Conservation (phyloP, 2,329 filamentous ascomycete species). For the Hypoxylon sp. region DNA sequence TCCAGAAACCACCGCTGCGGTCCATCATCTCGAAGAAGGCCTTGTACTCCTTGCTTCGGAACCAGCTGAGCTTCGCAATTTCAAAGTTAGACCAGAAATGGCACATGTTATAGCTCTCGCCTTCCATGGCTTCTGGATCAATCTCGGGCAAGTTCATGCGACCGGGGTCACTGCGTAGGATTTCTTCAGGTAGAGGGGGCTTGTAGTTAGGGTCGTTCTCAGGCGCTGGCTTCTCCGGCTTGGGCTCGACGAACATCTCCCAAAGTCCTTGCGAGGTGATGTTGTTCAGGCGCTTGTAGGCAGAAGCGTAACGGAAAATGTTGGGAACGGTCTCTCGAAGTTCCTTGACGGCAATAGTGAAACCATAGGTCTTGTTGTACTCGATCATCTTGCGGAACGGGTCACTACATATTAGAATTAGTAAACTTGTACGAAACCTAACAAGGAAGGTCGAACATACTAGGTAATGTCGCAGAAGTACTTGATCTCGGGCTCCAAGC, state of each 20-base stretch:
- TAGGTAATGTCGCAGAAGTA: conserved; percentile 99
- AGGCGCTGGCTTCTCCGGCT: conserved; percentile 70
- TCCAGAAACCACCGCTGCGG: conserved; percentile 97
- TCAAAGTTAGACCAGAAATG: conserved; percentile 99
- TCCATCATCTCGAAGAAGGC: conserved; percentile 99
- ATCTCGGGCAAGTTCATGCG: conserved; percentile 81
- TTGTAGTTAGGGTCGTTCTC: conserved; percentile 77
- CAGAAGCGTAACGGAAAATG: conserved; percentile 98
- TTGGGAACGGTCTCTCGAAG: conserved; percentile 98
- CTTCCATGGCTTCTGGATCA: conserved; percentile 94
- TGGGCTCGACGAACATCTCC: conserved; percentile 97
- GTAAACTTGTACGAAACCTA: conserved; percentile 15
- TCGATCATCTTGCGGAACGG: conserved; percentile 96
- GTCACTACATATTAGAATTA: conserved; percentile 70
- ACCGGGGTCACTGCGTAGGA: conserved; percentile 81
- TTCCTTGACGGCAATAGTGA: conserved; percentile 98
- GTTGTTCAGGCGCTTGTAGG: conserved; percentile 94
- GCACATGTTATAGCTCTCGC: conserved; percentile 99
- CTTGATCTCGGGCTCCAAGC: conserved; percentile 98
- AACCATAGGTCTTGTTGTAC: conserved; percentile 97
- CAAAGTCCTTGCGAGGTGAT: conserved; percentile 92
- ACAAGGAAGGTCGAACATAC: conserved; percentile 65
- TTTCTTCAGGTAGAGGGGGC: conserved; percentile 82
- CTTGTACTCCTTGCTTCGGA: conserved; percentile 96
- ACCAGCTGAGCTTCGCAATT: conserved; percentile 94